Conservation (phyloP, 495 filamentous ascomycete species). For the Darksidea phi region DNA sequence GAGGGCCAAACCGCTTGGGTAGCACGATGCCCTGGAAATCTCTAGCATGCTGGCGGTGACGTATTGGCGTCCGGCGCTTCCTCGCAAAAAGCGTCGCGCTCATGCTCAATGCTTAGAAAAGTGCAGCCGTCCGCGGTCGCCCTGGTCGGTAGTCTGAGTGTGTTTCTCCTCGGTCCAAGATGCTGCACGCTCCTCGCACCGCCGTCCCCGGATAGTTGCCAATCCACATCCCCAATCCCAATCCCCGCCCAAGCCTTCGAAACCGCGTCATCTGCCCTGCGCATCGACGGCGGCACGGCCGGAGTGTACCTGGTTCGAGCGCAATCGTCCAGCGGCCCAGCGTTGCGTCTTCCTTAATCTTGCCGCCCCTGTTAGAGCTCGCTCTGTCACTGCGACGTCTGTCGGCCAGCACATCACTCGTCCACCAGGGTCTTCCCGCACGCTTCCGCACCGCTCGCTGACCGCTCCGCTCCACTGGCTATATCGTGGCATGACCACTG, state of each 20-base stretch:
- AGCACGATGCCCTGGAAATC: too few relatives aligned
- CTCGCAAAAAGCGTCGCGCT: background rate
- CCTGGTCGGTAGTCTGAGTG: background rate
- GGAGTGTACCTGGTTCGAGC: background rate
- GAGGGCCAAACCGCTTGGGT: background rate
- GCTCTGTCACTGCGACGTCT: constrained; percentile 14
- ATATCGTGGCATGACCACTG: constrained; percentile 22
- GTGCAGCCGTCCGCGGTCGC: background rate
- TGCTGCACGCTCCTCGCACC: background rate
- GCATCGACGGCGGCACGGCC: constrained; percentile 8
- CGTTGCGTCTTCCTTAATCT: constrained; percentile 13
- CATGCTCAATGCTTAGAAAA: background rate
- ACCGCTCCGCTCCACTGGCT: constrained; percentile 23
- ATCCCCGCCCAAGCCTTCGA: background rate
- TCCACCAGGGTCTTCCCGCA: constrained; percentile 27
- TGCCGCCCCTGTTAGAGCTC: constrained; percentile 3
- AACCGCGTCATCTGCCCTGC: constrained; percentile 1
- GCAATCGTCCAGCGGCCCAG: constrained; percentile 3
- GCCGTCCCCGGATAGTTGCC: background rate
- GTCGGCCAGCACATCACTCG: constrained; percentile 24
- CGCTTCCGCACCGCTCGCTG: constrained; percentile 19
- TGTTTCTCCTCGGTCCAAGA: background rate
- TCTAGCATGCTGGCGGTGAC: background rate
- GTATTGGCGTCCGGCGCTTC: constrained; percentile 8
- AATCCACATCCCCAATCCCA: background rate